Evolutionary conservation across 2,329 filamentous ascomycete species (phyloP).

Genomic region (Phoma sp.): DNA sequence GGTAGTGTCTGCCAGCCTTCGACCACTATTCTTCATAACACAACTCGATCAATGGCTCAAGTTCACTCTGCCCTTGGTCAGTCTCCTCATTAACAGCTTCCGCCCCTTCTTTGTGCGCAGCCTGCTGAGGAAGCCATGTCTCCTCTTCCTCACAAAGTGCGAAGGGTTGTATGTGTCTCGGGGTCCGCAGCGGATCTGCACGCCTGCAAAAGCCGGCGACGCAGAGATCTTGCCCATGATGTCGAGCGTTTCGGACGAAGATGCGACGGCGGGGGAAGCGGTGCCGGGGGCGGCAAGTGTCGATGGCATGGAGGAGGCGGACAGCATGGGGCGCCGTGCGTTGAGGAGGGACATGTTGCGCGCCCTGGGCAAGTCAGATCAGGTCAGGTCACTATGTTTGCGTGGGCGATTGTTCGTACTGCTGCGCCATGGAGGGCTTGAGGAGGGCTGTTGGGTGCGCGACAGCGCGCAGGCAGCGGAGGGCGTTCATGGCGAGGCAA

Average conservation of each 20-base stretch:
- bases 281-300: constrained; percentile 28
- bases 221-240: constrained; percentile 44
- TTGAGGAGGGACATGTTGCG: constrained; percentile 37
- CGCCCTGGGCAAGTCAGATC: constrained; percentile 1
- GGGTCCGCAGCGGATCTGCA: constrained; percentile 54
- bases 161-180: constrained; percentile 65
- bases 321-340: constrained; percentile 35
- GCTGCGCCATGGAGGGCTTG: constrained; percentile 29
- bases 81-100: constrained; percentile 60
- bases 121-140: constrained; percentile 65
- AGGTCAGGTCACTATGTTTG: not conserved
- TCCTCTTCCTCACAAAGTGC: constrained; percentile 65
- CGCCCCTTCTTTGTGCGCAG: constrained; percentile 60
- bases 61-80: constrained; percentile 58
- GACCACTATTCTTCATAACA: not conserved
- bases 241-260: constrained; percentile 37
- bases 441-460: constrained; percentile 31
- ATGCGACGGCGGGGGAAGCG: constrained; percentile 15
- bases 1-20: not conserved
- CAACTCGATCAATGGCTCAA: constrained; percentile 37
- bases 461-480: constrained; percentile 37
- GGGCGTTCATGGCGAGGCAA: constrained; percentile 36
- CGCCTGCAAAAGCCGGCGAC: constrained; percentile 44
- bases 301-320: constrained; percentile 20
- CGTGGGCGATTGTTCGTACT: constrained; percentile 17